Base-by-base conservation (phyloP, 2,329 filamentous ascomycete species). In the Hypoxylon sp. region DNA sequence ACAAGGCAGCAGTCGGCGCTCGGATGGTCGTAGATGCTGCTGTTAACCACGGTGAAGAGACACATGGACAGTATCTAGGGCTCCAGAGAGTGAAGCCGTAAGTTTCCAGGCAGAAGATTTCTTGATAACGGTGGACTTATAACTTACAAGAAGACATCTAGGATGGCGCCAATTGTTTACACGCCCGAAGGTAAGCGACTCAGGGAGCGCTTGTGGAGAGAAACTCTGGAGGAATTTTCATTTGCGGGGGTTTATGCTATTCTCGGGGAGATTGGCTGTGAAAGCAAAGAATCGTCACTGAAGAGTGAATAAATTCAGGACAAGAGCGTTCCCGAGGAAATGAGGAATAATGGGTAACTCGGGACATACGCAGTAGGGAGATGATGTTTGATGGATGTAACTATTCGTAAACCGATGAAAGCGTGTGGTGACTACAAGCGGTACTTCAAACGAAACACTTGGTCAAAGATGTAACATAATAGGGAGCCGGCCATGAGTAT, bases 91-190 rank as follows among this genome's bases (percentile, higher is more conserved):
- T 55, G 24, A 46, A 46, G 22, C 39, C 39, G 51, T 55, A 47
- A 55, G 51, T 55, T 2, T 1, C n/a, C 20, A 10, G 5, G 6
- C 15, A 43, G n/a, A 8, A 26, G 8, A 4, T 10, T 22, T 11
- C 4, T 5, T 19, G 11, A 24, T 15, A 41, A 52, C 24, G 3
- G 4, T 24, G 11, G 20, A 13, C 28, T 34, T 30, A 26, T 43
- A 28, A 52, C 19, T 5, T 10, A 32, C 22, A 19, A 2, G n/a
- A 4, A 34, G 17, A 15, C 2, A 4, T 13, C 15, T 34, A 56
- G 52, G 13, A 48, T 56, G 52, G 52, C 52, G 4, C 52, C 28
- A 34, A 46, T 56, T 6, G 15, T 56, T 15, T 55, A 55, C 17
- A 15, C 41, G 26, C 6, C 52, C 8, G 52, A 56, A 17, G 41